Percentiles rank a stretch among this genome's conserved stretches.
Conservation (phyloP, 2,329 filamentous ascomycete genomes). For the Xylariaceae sp. region DNA sequence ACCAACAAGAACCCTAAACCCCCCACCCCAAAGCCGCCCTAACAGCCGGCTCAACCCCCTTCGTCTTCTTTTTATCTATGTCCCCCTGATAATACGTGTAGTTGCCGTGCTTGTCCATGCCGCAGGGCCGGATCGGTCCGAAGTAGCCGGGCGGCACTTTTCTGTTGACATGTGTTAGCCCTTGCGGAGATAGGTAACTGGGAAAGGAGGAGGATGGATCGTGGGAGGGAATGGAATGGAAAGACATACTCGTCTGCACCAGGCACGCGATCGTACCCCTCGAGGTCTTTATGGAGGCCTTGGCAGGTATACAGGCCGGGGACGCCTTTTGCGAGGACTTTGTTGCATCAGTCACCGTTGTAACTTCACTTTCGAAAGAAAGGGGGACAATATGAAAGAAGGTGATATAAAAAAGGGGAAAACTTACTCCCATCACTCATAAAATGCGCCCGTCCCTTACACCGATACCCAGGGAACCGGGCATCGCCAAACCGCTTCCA, state of each 20-base stretch:
- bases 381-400: no score
- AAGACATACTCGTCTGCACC: background rate
- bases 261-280: background rate
- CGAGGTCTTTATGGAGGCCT: background rate
- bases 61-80: background rate
- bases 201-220: no score
- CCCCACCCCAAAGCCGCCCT: background rate
- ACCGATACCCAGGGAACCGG: conserved; percentile 6
- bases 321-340: background rate
- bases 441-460: conserved; percentile 9
- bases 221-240: no score
- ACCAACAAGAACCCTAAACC: no score
- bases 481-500: conserved; percentile 11
- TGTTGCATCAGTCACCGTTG: no score
- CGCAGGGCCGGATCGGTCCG: conserved; percentile 8
- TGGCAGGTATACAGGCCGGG: background rate
- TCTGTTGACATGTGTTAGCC: background rate
- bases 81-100: conserved; percentile 4
- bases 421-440: conserved; percentile 12
- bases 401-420: background rate
- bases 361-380: no score
- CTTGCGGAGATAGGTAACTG: no score
- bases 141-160: conserved; percentile 2
- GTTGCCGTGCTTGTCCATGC: conserved; percentile 1
- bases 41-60: background rate